These are phyloP conservation scores for Xeromyces bisporus DNA, from an alignment of 495 filamentous ascomycete species.

Conservation along the genomic window DNA sequence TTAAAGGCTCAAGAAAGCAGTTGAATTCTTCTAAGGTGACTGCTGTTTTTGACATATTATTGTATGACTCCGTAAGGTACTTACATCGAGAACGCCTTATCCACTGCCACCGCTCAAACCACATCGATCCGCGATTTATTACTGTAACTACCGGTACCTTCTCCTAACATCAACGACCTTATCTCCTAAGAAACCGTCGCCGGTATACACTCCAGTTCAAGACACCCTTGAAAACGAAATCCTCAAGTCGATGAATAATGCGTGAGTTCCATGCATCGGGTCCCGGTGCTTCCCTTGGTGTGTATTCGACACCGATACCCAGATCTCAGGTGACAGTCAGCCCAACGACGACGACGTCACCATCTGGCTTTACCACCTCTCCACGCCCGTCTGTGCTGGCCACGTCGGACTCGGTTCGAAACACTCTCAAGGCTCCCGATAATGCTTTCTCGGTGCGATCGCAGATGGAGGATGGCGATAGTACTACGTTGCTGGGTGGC, in stretches of 20 bases:
- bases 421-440: constrained; percentile 2
- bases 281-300: constrained; percentile 22
- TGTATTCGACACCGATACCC: constrained; percentile 20
- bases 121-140: too few relatives aligned
- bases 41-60: too few relatives aligned
- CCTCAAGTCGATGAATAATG: constrained; percentile 33
- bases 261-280: constrained; percentile 28
- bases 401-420: constrained; percentile 1
- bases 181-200: too few relatives aligned
- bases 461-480: constrained; percentile 13
- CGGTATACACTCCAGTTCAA: too few relatives aligned
- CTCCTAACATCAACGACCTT: too few relatives aligned
- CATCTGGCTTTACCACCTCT: constrained; percentile 11
- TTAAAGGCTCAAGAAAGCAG: too few relatives aligned
- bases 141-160: too few relatives aligned
- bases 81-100: too few relatives aligned
- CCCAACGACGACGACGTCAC: constrained; percentile 18
- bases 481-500: constrained; percentile 14
- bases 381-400: background rate
- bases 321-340: constrained; percentile 15
- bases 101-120: too few relatives aligned
- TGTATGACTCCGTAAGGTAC: too few relatives aligned
- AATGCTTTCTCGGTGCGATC: constrained; percentile 8
- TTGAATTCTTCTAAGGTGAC: too few relatives aligned
- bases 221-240: too few relatives aligned